Evolutionary conservation across 495 filamentous ascomycete genomes (phyloP).

Genomic region (Hypomontagnella monticulosa): DNA sequence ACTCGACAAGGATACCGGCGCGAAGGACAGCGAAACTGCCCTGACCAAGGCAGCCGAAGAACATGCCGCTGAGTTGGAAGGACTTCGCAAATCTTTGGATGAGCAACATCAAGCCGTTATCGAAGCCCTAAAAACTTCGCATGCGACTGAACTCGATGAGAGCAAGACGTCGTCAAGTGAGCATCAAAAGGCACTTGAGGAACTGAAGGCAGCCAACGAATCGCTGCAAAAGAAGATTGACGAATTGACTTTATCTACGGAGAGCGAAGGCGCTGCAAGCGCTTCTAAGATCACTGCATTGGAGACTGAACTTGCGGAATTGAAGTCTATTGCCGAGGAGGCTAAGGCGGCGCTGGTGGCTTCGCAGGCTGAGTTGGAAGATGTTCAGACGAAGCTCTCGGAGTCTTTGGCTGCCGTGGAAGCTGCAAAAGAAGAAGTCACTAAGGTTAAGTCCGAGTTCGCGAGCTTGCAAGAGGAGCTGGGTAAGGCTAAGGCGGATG

Average conservation of each 20-base stretch:
- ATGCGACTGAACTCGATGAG: conserved; percentile 52
- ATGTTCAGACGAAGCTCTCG: conserved; percentile 49
- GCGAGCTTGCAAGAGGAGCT: conserved; percentile 48
- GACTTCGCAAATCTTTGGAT: conserved; percentile 51
- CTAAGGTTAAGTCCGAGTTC: conserved; percentile 52
- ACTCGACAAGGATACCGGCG: conserved; percentile 49
- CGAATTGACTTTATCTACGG: conserved; percentile 49
- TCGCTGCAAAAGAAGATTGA: conserved; percentile 55
- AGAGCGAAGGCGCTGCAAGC: conserved; percentile 38
- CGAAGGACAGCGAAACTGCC: conserved; percentile 47
- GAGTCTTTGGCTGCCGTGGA: conserved; percentile 46
- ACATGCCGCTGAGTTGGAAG: conserved; percentile 53
- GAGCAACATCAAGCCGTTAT: conserved; percentile 54
- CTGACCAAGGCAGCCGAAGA: conserved; percentile 49
- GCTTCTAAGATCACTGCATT: conserved; percentile 50
- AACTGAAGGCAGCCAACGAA: conserved; percentile 56
- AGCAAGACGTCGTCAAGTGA: conserved; percentile 45
- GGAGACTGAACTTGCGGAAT: conserved; percentile 53
- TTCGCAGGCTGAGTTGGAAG: conserved; percentile 49
- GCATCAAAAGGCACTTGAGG: conserved; percentile 51
- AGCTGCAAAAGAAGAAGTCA: conserved; percentile 50
- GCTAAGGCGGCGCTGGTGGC: conserved; percentile 53
- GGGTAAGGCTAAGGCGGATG: conserved; percentile 52
- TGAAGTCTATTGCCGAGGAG: conserved; percentile 50
- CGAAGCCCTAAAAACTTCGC: conserved; percentile 52